Conservation (phyloP, 306 rosid species). For the Echinosophora koreensis region DNA sequence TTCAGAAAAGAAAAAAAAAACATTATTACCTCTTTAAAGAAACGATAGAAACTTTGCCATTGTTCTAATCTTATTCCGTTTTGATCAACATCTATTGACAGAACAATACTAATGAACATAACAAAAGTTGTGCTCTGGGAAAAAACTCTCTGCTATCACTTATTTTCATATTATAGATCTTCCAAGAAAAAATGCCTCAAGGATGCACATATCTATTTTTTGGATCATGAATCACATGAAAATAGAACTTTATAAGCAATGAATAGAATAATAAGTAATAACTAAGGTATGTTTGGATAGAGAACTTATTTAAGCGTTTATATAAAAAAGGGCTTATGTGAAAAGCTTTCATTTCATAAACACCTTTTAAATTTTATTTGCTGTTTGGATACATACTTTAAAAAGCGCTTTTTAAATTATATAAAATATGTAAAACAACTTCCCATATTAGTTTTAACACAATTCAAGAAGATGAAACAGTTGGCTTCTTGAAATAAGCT, state of each 20-base stretch:
- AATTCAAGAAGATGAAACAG: no score
- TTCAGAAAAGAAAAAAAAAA: not conserved
- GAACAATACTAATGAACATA: not conserved
- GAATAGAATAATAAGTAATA: no score
- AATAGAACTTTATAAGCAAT: conserved; percentile 1
- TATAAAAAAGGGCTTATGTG: no score
- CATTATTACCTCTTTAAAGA: conserved; percentile 51
- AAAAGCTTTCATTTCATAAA: no score
- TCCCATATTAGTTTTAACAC: no score
- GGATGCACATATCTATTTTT: not conserved
- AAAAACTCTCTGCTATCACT: conserved; percentile 1
- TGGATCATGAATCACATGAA: conserved; percentile 18
- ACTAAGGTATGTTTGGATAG: no score
- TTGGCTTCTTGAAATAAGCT: no score
- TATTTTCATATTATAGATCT: not conserved
- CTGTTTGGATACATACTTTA: no score
- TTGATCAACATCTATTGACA: conserved; percentile 10
- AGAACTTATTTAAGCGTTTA: no score
- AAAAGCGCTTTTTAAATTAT: no score
- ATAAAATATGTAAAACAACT: no score
- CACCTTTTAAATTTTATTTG: no score
- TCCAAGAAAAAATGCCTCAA: not conserved
- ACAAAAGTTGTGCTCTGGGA: not conserved
- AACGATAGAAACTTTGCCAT: conserved; percentile 50
- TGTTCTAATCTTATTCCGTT: conserved; percentile 43